These are phyloP conservation scores for Xylariomycetidae sp. DNA, from an alignment of 2,329 filamentous ascomycete genomes.

Conservation along the genomic window DNA sequence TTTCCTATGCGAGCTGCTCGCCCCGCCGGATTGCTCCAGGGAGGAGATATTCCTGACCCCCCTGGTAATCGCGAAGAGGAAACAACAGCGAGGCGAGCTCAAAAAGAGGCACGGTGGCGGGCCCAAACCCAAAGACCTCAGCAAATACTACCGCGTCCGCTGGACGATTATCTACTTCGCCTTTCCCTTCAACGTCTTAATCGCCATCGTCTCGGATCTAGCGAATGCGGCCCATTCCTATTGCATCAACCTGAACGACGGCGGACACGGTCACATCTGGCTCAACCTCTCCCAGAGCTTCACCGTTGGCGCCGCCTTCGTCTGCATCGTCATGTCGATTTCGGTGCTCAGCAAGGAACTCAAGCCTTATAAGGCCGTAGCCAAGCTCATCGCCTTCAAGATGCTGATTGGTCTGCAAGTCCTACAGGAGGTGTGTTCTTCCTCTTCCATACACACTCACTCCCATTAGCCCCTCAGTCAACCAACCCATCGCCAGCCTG, in stretches of 20 bases:
- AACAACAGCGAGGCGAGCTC: background rate
- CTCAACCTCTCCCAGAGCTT: background rate
- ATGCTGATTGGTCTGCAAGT: background rate
- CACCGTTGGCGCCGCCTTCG: background rate
- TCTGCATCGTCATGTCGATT: background rate
- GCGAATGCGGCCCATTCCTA: background rate
- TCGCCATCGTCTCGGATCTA: background rate
- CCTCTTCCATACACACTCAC: too few species aligned
- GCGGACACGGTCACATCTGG: background rate
- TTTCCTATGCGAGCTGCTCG: background rate
- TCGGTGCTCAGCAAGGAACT: background rate
- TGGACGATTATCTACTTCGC: background rate
- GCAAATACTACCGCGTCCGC: background rate
- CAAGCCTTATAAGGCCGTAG: background rate
- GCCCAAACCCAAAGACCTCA: background rate
- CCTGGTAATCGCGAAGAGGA: background rate
- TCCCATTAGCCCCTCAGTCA: too few species aligned
- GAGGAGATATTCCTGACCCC: background rate
- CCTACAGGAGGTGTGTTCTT: background rate
- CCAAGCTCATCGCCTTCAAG: background rate
- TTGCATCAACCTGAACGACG: background rate
- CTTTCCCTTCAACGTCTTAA: background rate
- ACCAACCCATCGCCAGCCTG: too few species aligned
- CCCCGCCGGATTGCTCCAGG: background rate
- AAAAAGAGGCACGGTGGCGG: too few species aligned